Base-by-base conservation (phyloP, 129 eudicot genomes). In the Tagetes erecta region DNA sequence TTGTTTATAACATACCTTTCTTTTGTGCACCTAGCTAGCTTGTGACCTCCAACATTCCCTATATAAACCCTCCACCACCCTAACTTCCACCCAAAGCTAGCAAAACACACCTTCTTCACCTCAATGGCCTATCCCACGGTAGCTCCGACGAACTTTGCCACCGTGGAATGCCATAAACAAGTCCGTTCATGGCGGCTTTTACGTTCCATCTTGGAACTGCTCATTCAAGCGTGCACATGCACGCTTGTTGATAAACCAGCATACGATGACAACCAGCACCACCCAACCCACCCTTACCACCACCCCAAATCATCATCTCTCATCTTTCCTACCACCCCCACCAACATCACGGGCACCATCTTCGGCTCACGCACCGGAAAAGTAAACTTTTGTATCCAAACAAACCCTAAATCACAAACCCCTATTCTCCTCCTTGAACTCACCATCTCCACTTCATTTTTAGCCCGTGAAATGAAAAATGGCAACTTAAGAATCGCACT, bases 151-250 rank as follows among this genome's bases (percentile, higher is more conserved):
- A 78, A 81, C 53, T 66, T 89, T 74, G 78, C 97, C 82, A 66
- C 94, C 80, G 91, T 91, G 1, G 91, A 91, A 72, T 91, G 97
- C 86, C 87, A 91, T 27, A 91, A 91, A 52, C 97, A 91, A 87
- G 97, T 91, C 82, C 91, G 94, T 12, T 87, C 97, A 42, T 87
- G 97, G 97, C 81, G 94, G 78, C 97, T 91, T 76, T 87, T 91
- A 73, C 91, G 97, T 13, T 83, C 89, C 20, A 56, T 91, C 39
- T 8, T 78, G 57, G 87, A 84, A 73, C 89, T 91, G 3, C 89
- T 91, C 49, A 87, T 91, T 35, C 97, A 87, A 42, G 86, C 86
- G 3, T 91, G 97, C 88, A 85, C 86, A 3, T 83, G 91, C 72
- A 67, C 83, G 50, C 83, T 90, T 68, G 62, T 79, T 3, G 78